Evolutionary conservation across 2,329 filamentous ascomycete species (phyloP), one percentile per base, ranked within the genome.

Genomic region (Talaromyces marneffei): DNA sequence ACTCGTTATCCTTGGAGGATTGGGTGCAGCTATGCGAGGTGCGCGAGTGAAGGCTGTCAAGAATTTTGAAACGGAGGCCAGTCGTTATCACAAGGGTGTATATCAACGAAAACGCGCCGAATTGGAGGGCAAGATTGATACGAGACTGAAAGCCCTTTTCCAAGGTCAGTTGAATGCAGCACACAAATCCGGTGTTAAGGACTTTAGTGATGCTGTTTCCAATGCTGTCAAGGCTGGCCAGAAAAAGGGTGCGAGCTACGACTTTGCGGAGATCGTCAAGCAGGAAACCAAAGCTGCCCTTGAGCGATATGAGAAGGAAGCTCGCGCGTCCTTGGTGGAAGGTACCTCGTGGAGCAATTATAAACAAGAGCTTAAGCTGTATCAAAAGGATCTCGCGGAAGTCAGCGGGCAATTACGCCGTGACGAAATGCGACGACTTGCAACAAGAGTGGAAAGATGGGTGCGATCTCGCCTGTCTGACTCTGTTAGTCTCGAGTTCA

Each of bases 31-130:
- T 0, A 93, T 96, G 78, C 87, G 86, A 59, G 77, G 79, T 33
- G 87, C 92, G 6, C 86, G 95, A 42, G 78, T 82, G 48, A 88
- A 88, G 68, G 87, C 89, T 33, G 79, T 97, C 63, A 88, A 88
- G 69, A 86, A 86, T n/a, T 99, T 99, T 69, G 91, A 96, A 72
- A 85, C 84, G 0, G 91, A 96, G 72, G 94, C 94, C 1, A 92
- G 92, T 72, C 84, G 94, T 65, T 99, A 99, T 73, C 94, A 97
- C 81, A 97, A 97, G 78, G 92, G 89, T 18, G 94, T 99, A 16
- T 99, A 94, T 75, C 82, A 86, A 66, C 85, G 90, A 62, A 99
- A 99, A 78, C 86, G 86, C 65, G 82, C 85, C 1, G 94, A 99
- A 72, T 83, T 99, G 7, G 90, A 94, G 72, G 80, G 80, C 69